These are phyloP conservation scores for Jackrogersella minutella DNA, from an alignment of 495 filamentous ascomycete species.

Conservation along the genomic window DNA sequence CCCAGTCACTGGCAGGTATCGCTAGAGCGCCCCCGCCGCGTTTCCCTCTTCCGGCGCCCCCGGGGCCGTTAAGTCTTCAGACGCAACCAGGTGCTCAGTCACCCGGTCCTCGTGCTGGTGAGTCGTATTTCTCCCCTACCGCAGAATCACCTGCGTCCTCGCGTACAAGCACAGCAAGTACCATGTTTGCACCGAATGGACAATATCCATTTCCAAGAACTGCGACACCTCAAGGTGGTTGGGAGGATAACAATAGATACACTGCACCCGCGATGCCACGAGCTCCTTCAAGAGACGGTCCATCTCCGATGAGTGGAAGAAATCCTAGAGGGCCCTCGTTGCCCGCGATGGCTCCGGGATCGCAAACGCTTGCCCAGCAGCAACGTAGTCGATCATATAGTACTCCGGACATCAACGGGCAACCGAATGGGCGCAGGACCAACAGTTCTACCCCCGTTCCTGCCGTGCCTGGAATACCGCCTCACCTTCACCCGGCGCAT, in stretches of 20 bases:
- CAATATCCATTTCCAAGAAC: conserved; percentile 82
- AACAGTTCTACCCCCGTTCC: conserved; percentile 53
- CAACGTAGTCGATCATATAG: conserved; percentile 68
- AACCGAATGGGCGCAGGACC: conserved; percentile 47
- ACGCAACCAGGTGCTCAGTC: conserved; percentile 66
- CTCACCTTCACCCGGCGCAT: conserved; percentile 63
- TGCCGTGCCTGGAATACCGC: conserved; percentile 64
- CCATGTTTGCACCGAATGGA: conserved; percentile 67
- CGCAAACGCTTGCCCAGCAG: conserved; percentile 62
- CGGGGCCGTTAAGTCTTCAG: conserved; percentile 71
- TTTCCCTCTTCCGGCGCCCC: conserved; percentile 68
- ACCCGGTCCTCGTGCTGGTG: conserved; percentile 60
- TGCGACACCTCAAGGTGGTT: conserved; percentile 66
- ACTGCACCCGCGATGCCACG: conserved; percentile 88
- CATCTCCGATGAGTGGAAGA: conserved; percentile 68
- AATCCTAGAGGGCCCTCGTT: conserved; percentile 80
- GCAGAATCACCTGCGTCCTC: conserved; percentile 84
- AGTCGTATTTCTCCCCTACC: conserved; percentile 92
- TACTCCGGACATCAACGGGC: conserved; percentile 67
- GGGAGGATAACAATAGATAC: conserved; percentile 72
- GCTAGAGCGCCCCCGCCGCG: conserved; percentile 68
- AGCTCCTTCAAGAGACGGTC: conserved; percentile 78
- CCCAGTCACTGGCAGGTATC: conserved; percentile 56
- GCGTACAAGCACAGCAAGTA: conserved; percentile 71
- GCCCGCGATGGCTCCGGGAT: conserved; percentile 72